phyloP scores from a whole-genome alignment of 2,329 filamentous ascomycete genomes.

The Drechslerella stenobrocha region DNA sequence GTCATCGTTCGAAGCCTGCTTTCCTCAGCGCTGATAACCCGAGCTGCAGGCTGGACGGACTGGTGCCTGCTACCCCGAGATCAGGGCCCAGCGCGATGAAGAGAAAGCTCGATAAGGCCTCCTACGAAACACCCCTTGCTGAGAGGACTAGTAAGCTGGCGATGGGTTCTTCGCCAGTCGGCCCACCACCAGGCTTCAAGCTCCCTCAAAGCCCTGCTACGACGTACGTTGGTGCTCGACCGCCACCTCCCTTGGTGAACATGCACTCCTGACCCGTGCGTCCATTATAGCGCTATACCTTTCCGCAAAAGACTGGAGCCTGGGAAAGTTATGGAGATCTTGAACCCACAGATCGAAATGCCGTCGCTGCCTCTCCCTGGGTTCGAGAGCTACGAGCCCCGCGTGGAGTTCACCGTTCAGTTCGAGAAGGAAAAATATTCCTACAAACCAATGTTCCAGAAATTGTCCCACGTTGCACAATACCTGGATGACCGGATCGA shows the following conservation, averaged over 20 bases:
- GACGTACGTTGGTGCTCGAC: slow-evolving; percentile 55
- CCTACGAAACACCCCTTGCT: slow-evolving; percentile 59
- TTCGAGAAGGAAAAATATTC: slow-evolving; percentile 84
- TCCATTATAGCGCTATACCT: slow-evolving; percentile 59
- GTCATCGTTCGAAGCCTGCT: neutral
- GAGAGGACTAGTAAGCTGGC: slow-evolving; percentile 56
- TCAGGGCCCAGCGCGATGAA: slow-evolving; percentile 55
- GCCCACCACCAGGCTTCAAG: slow-evolving; percentile 34
- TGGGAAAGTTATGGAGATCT: slow-evolving; percentile 78
- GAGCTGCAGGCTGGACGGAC: slow-evolving; percentile 64
- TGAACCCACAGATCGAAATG: slow-evolving; percentile 72
- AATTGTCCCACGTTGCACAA: slow-evolving; percentile 86
- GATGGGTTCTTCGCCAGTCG: slow-evolving; percentile 48
- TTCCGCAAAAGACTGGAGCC: slow-evolving; percentile 78
- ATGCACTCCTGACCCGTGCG: neutral
- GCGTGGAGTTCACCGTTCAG: slow-evolving; percentile 67
- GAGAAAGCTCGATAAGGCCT: slow-evolving; percentile 55
- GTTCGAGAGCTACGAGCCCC: slow-evolving; percentile 65
- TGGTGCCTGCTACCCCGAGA: slow-evolving; percentile 67
- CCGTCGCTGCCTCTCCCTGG: slow-evolving; percentile 68
- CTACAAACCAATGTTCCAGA: slow-evolving; percentile 94
- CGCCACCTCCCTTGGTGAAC: slow-evolving; percentile 42
- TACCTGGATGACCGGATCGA: slow-evolving; percentile 95
- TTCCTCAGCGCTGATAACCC: slow-evolving; percentile 7
- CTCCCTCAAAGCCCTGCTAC: slow-evolving; percentile 50